Evolutionary conservation across 1,139 yeast genomes (phyloP), one percentile per base, ranked within the genome.

Genomic region (Saccharomyces hybrid): DNA sequence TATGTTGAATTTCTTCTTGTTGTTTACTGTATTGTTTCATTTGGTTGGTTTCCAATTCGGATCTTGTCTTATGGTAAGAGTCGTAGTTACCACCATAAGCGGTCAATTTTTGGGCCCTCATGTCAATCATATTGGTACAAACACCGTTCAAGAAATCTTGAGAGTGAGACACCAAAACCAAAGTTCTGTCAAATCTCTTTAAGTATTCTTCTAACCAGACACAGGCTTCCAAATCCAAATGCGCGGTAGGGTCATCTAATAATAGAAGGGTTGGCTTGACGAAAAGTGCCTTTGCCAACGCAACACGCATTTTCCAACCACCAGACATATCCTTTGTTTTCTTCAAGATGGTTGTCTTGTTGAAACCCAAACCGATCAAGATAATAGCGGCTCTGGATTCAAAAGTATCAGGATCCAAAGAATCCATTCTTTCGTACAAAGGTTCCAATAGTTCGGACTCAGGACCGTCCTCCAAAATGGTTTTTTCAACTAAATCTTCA

Each of bases 81-180:
- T 95, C 99, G 80, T 91, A 95, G 80, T 93, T 95, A 86, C 99
- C 99, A 83, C 98, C 98, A 73, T 85, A 93, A 70, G 82, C 78
- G 59, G 73, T 76, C 62, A 93, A 77, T 63, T 75, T 74, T 69
- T 78, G 75, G 74, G 80, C 63, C 78, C 99, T 86, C 97, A 95
- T 91, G 75, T 93, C 99, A 67, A 93, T 82, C 97, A 93, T 95
- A 77, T 91, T 93, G 63, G 95, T 78, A 80, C 99, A 95, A 56
- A 93, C 99, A 76, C 98, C 97, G 75, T 93, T 95, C 70, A 93
- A 80, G 96, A 93, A 93, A 86, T 93, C 99, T 79, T 90, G 97
- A 52, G 99, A 93, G 78, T 93, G 99, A 31, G 99, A 93, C 60
- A 93, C 98, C 64, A 93, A 80, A 53, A 93, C 93, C 74, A 95